These are phyloP conservation scores for Kodamaea leandrae DNA, from an alignment of 805 yeast genomes.

Conservation along the genomic window DNA sequence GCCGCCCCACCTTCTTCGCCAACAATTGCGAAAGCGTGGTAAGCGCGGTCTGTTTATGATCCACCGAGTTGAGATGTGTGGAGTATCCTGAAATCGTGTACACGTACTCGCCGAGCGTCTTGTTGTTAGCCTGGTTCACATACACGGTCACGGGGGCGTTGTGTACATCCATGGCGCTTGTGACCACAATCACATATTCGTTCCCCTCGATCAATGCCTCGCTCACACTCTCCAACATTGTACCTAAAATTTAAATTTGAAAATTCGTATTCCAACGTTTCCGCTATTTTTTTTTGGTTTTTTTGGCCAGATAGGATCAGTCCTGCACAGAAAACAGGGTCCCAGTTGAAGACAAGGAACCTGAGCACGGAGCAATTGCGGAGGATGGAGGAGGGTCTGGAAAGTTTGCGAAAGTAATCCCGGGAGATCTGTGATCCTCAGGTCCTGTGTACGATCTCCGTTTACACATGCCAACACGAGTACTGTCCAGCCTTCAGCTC, in stretches of 20 bases:
- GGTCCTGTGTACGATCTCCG: neutral
- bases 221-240: constrained; percentile 12
- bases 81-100: constrained; percentile 28
- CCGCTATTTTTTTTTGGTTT: neutral
- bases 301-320: no score
- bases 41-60: constrained; percentile 17
- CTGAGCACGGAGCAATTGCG: no score
- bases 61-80: constrained; percentile 18
- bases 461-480: constrained; percentile 1
- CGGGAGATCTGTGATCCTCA: no score
- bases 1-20: constrained; percentile 22
- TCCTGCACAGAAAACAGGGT: no score
- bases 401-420: no score
- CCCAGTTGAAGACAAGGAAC: no score
- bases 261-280: neutral
- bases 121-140: constrained; percentile 23
- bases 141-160: constrained; percentile 31
- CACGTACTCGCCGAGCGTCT: constrained; percentile 26
- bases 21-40: constrained; percentile 24
- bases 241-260: neutral
- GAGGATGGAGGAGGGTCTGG: no score
- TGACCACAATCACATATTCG: constrained; percentile 17
- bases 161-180: constrained; percentile 9
- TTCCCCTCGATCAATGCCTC: constrained; percentile 9
- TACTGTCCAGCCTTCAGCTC: neutral